Evolutionary conservation across 2,329 filamentous ascomycete genomes (phyloP).

Genomic region (Zymoseptoria passerinii): DNA sequence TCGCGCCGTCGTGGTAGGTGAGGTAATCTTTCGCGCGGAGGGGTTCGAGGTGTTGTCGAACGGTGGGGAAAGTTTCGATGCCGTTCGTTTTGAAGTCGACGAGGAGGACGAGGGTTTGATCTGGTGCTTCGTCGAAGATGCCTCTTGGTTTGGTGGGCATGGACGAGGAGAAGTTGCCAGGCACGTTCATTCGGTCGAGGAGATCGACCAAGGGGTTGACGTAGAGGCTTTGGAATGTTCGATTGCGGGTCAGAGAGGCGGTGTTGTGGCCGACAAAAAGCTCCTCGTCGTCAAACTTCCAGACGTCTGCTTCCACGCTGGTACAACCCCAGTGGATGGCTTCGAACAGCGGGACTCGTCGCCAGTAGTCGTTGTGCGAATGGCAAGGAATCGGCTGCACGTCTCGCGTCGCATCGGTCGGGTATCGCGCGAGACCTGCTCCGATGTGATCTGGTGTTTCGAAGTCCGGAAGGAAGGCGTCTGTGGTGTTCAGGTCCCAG

Average conservation of each 20-base stretch:
- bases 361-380: constrained; percentile 66
- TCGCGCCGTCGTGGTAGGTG: constrained; percentile 41
- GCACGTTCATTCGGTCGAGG: constrained; percentile 47
- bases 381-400: constrained; percentile 52
- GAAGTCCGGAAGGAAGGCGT: constrained; percentile 35
- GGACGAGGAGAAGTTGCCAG: constrained; percentile 16
- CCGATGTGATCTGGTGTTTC: constrained; percentile 31
- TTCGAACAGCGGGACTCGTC: constrained; percentile 53
- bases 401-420: constrained; percentile 33
- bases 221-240: constrained; percentile 56
- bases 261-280: constrained; percentile 58
- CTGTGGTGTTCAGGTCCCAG: constrained; percentile 27
- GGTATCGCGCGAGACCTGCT: constrained; percentile 29
- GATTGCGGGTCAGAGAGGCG: constrained; percentile 45
- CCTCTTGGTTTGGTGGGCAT: constrained; percentile 36
- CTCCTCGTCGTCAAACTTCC: constrained; percentile 48
- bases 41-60: constrained; percentile 49
- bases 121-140: constrained; percentile 39
- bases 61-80: constrained; percentile 42
- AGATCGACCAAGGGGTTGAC: constrained; percentile 55
- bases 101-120: constrained; percentile 48
- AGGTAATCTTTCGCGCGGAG: constrained; percentile 48
- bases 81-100: constrained; percentile 60
- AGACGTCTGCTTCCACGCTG: constrained; percentile 62
- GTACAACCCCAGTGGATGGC: constrained; percentile 52